Base-by-base conservation (phyloP, 169 alveolate genomes). In the Theileria annulata region DNA sequence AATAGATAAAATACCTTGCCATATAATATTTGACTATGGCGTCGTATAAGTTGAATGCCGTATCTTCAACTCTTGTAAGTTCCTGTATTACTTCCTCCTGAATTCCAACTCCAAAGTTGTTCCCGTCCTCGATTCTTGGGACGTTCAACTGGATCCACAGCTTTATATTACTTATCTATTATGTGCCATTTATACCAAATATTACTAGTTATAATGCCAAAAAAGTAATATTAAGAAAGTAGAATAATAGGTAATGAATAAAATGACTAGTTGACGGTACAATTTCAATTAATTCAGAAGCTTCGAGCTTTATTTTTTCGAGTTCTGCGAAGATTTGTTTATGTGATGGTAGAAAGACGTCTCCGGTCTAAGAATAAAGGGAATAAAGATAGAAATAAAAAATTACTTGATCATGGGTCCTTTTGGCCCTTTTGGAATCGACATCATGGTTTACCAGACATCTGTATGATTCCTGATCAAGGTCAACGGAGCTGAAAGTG, bases 71-170 rank as follows among this genome's bases (percentile, higher is more conserved):
- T 47, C 97, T 84, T 17, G 95, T 92, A 9, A 94, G 88, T 85
- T 94, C 97, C 66, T 92, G 96, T n/a, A 94, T 94, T 9, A 94
- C 95, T 67, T 94, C 97, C 62, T 94, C 97, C 86, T 94, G 97
- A 31, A 94, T 89, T 15, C 96, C 97, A 17, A 94, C 97, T 3
- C 97, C 97, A 75, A 94, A 94, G 88, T 94, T 94, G 87, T 94
- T 94, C 28, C 97, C 97, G 71, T 94, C 96, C 86, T 94, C 96
- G 35, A 94, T 94, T 66, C 96, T 88, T 3, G 97, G 97, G 21
- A 94, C 95, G 76, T 94, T 94, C 62, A 94, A 78, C 70, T 94
- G 97, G 35, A 94, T 94, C 97, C 97, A 94, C 68, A 94, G 82
- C 77, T 92, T 93, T 5, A 94, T 92, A 64, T 91, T 90, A 31